Conservation (phyloP, 768 basidiomycete genomes). For the Agrocybe chaxingu region DNA sequence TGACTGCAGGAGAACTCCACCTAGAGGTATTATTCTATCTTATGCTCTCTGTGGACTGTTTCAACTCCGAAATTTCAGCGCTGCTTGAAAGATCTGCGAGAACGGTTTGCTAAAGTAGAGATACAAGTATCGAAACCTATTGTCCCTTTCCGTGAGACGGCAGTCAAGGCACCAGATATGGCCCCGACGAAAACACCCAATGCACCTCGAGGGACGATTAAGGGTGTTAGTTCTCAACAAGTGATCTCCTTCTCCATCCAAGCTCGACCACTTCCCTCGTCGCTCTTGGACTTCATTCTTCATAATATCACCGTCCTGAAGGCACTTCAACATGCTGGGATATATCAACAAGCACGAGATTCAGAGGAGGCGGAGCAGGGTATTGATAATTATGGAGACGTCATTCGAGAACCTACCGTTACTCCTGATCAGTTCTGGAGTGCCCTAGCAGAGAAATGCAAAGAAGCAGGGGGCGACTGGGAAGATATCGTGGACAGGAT, state of each 20-base stretch:
- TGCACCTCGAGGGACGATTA: conserved; percentile 74
- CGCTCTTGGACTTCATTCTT: conserved; percentile 72
- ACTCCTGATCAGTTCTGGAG: conserved; percentile 80
- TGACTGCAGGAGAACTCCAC: conserved; percentile 94
- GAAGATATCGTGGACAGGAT: conserved; percentile 60
- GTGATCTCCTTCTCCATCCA: conserved; percentile 81
- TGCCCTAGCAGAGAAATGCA: conserved; percentile 58
- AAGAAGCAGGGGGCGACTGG: conserved; percentile 86
- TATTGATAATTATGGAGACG: conserved; percentile 52
- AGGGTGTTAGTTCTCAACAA: conserved; percentile 62
- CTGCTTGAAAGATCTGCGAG: conserved; percentile 93
- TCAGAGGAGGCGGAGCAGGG: conserved; percentile 33
- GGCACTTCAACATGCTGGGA: conserved; percentile 50
- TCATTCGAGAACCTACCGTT: conserved; percentile 61
- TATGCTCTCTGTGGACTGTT: not conserved
- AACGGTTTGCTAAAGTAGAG: conserved; percentile 90
- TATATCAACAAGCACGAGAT: conserved; percentile 23
- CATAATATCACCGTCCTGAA: conserved; percentile 67
- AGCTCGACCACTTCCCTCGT: conserved; percentile 74
- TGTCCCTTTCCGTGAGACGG: conserved; percentile 96
- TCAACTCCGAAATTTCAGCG: conserved; percentile 47
- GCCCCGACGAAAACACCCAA: conserved; percentile 71
- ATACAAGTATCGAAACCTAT: conserved; percentile 95
- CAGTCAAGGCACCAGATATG: conserved; percentile 84
- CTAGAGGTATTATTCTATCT: conserved; percentile 60